Percentiles rank a stretch among this genome's conserved stretches.
Evolutionary conservation across 768 basidiomycete genomes (phyloP).

Genomic region (Sporobolomyces roseus): DNA sequence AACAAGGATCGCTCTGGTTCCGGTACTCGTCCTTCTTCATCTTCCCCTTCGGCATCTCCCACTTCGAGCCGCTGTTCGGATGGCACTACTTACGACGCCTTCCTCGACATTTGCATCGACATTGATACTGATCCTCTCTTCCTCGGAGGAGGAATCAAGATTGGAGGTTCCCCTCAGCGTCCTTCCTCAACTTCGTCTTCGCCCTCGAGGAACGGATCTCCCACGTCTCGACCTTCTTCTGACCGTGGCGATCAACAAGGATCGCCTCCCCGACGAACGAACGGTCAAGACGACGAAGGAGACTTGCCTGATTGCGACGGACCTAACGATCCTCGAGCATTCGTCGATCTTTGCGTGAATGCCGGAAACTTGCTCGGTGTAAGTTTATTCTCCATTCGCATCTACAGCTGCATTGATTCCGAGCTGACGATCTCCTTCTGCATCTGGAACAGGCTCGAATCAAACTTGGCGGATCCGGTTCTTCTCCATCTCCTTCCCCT

Average conservation of each 20-base stretch:
- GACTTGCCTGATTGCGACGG: constrained; percentile 9
- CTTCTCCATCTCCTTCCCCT: neutral
- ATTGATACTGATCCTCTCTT: constrained; percentile 17
- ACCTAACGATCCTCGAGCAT: constrained; percentile 4
- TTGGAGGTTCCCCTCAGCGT: constrained; percentile 1
- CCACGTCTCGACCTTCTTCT: neutral
- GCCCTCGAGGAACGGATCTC: neutral
- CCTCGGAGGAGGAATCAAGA: constrained; percentile 12
- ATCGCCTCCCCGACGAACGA: neutral
- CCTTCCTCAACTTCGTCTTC: neutral
- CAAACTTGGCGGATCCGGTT: constrained; percentile 13
- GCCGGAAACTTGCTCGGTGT: constrained; percentile 24
- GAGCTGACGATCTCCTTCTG: neutral
- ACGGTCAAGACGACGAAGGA: too few species aligned
- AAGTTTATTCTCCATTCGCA: neutral
- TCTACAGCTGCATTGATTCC: neutral
- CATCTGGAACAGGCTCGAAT: neutral
- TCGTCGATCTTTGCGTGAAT: constrained; percentile 10
- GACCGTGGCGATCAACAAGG: neutral
- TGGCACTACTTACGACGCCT: neutral
- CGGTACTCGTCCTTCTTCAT: too few species aligned
- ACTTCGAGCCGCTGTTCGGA: constrained; percentile 1
- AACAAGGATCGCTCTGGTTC: neutral
- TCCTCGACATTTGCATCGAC: constrained; percentile 14
- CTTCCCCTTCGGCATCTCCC: neutral